Base-by-base conservation (phyloP, 805 yeast species). In the Candida sanyiensis region DNA sequence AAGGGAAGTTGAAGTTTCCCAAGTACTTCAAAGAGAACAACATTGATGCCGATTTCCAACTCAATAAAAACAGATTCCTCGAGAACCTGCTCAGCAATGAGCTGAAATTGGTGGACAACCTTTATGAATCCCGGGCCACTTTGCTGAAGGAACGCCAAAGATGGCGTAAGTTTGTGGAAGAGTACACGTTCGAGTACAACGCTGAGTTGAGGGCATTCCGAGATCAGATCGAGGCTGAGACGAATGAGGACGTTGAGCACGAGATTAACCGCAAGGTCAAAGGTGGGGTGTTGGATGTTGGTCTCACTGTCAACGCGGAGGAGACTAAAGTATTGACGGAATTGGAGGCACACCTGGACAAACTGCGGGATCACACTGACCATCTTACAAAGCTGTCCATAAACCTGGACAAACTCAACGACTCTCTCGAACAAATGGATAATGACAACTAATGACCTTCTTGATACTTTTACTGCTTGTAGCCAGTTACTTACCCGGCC, bases 41-140 rank as follows among this genome's bases (percentile, higher is more conserved):
- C 29, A 44, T 45, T 21, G 47, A 52, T 31, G 28, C 44, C 16
- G 55, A 48, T 31, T 47, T 45, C 32, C 56, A 50, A 25, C 10
- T 41, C 7, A 45, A 45, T 28, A 50, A 51, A 17, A 30, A 46
- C 13, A 23, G 31, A 7, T 50, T 42, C 19, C 18, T 52, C 9
- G 37, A 45, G 19, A 45, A 43, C 23, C 15, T 50, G 5, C 38
- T 43, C 6, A 42, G 52, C 4, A 48, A 45, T 32, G 57, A 54
- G 25, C 7, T 44, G 16, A 39, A 46, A 18, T 28, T 49, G n/a
- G 40, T 51, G 2, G 40, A 47, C 1, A 36, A 27, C 1, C 23
- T 54, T 11, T 42, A 45, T 17, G 44, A 42, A 13, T 20, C 49
- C 1, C 21, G 45, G 9, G 30, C 26, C 1, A 23, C 33, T 5